Percentiles rank a stretch among this genome's conserved stretches.
These are phyloP conservation scores for Nicotiana rustica DNA, from an alignment of 305 asterid genomes.

Conservation along the genomic window DNA sequence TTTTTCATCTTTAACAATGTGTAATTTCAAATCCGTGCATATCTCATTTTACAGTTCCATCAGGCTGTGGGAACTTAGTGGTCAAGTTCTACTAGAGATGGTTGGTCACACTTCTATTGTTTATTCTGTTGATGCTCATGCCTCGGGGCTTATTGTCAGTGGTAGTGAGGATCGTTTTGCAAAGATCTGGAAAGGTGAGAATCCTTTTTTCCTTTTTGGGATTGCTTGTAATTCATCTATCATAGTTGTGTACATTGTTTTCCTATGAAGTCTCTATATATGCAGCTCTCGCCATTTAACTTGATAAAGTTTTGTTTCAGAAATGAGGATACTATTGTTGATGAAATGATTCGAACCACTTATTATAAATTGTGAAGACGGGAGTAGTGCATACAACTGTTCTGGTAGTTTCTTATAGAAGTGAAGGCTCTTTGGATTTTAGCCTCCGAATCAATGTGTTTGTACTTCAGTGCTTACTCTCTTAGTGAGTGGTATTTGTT, in stretches of 20 bases:
- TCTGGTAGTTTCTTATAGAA: not conserved
- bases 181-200: constrained; percentile 93
- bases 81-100: constrained; percentile 90
- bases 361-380: constrained; percentile 5
- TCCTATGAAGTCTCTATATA: not conserved
- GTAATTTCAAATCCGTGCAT: not conserved
- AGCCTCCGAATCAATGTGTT: not conserved
- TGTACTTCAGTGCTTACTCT: not conserved
- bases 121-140: constrained; percentile 90
- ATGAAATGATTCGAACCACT: not conserved
- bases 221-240: not conserved
- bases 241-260: constrained; percentile 1
- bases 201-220: constrained; percentile 7
- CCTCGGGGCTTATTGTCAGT: constrained; percentile 88
- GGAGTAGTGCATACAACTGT: constrained; percentile 1
- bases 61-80: constrained; percentile 84
- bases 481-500: not conserved
- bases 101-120: constrained; percentile 94
- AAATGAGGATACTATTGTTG: not conserved
- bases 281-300: constrained; percentile 5
- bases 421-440: constrained; percentile 25
- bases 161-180: constrained; percentile 93
- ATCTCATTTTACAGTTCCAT: constrained; percentile 70
- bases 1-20: constrained; percentile 6
- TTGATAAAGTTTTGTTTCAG: constrained; percentile 11